These are phyloP conservation scores for Myriosclerotinia duriaeana DNA, from an alignment of 2,329 filamentous ascomycete genomes.

Conservation along the genomic window DNA sequence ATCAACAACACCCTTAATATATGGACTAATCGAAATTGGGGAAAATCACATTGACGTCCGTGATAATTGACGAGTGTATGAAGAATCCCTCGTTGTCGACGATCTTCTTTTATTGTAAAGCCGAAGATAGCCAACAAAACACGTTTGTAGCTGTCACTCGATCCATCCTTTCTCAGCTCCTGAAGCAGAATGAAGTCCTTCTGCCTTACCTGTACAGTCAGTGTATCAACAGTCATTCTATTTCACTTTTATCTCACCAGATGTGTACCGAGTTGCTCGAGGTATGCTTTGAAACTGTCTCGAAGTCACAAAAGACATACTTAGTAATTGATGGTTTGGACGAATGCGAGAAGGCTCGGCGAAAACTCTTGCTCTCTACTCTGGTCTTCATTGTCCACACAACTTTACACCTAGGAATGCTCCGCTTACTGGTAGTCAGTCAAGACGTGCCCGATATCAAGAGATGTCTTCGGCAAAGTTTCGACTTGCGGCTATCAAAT, in stretches of 20 bases:
- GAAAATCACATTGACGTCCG: constrained; percentile 45
- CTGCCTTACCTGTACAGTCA: constrained; percentile 41
- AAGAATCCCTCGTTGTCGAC: constrained; percentile 27
- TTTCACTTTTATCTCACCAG: not conserved
- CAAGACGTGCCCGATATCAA: constrained; percentile 41
- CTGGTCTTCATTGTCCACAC: constrained; percentile 32
- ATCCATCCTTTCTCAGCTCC: constrained; percentile 42
- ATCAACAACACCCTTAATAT: not conserved
- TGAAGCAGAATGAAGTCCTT: constrained; percentile 38
- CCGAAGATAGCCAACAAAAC: constrained; percentile 38
- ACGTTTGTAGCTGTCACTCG: constrained; percentile 41
- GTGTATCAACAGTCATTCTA: constrained; percentile 18
- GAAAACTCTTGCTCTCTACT: constrained; percentile 40
- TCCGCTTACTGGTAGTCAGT: constrained; percentile 42
- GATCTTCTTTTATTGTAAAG: constrained; percentile 45
- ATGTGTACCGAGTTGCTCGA: constrained; percentile 35
- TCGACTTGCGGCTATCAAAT: constrained; percentile 33
- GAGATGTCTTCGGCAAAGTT: constrained; percentile 36
- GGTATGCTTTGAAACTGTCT: constrained; percentile 33
- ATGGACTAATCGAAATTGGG: constrained; percentile 33
- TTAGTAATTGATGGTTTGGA: constrained; percentile 48
- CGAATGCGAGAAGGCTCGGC: constrained; percentile 42
- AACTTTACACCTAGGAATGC: constrained; percentile 26
- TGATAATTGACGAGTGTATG: constrained; percentile 41
- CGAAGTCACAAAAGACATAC: constrained; percentile 31